These are phyloP conservation scores for Hypoxylon subgilvum DNA, from an alignment of 495 filamentous ascomycete genomes.

Conservation along the genomic window DNA sequence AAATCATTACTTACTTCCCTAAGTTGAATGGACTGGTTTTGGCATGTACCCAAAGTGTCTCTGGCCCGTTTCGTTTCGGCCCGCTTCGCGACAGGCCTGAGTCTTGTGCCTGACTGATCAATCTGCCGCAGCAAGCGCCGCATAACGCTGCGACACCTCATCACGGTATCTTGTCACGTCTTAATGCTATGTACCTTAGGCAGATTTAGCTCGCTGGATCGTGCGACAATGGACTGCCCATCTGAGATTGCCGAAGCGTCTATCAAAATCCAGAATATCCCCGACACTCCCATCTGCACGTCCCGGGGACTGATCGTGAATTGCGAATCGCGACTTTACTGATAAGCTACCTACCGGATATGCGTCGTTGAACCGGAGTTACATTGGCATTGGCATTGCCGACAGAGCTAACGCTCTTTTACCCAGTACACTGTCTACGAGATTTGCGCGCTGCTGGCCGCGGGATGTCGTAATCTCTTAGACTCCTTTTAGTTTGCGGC, in stretches of 20 bases:
- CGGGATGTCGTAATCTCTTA: conserved; percentile 16
- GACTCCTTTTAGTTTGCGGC: not conserved
- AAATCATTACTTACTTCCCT: too few relatives aligned
- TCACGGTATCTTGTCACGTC: conserved; percentile 6
- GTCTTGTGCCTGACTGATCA: not conserved
- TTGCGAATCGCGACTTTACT: not conserved
- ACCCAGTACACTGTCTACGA: conserved; percentile 8
- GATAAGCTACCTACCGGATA: not conserved
- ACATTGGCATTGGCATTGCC: conserved; percentile 8
- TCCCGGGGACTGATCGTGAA: conserved; percentile 2
- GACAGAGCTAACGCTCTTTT: too few relatives aligned
- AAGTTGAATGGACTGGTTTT: too few relatives aligned
- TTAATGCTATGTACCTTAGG: conserved; percentile 2
- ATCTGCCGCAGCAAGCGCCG: conserved; percentile 21
- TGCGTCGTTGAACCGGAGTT: not conserved
- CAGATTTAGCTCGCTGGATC: conserved; percentile 10
- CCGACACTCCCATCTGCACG: not conserved
- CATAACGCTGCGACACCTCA: conserved; percentile 7
- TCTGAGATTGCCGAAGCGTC: conserved; percentile 28
- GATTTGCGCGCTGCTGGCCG: conserved; percentile 3
- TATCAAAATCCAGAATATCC: conserved; percentile 5
- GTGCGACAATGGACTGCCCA: conserved; percentile 21
- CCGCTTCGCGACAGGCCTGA: conserved; percentile 18
- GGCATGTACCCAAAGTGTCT: too few relatives aligned
- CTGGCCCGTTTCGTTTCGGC: conserved; percentile 17